These are phyloP conservation scores for Fraxinus quadrangulata DNA, from an alignment of 257 asterid genomes.

Conservation along the genomic window DNA sequence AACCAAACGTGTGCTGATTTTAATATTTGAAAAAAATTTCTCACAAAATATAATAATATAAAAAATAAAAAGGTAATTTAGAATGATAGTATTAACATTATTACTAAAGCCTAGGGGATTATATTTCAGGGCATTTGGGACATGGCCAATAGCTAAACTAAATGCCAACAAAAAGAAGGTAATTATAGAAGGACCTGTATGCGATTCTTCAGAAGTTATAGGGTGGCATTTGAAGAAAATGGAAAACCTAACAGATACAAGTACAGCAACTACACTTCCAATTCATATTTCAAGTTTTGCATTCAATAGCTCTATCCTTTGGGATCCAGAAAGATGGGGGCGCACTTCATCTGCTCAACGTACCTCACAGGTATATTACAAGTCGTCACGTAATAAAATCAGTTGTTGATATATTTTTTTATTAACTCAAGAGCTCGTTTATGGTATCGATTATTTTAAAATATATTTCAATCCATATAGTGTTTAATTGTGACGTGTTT, in stretches of 20 bases:
- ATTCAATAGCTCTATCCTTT: slow-evolving; percentile 84
- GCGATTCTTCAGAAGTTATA: slow-evolving; percentile 67
- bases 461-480: too few species aligned
- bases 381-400: background rate
- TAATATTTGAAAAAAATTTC: too few species aligned
- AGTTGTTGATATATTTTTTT: background rate
- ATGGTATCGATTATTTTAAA: too few species aligned
- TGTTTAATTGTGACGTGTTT: too few species aligned
- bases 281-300: slow-evolving; percentile 84
- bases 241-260: slow-evolving; percentile 47
- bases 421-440: too few species aligned
- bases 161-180: slow-evolving; percentile 61
- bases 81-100: too few species aligned
- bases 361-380: slow-evolving; percentile 59
- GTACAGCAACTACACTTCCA: slow-evolving; percentile 28
- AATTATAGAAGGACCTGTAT: slow-evolving; percentile 71
- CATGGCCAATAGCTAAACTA: slow-evolving; percentile 81
- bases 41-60: too few species aligned
- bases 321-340: slow-evolving; percentile 99
- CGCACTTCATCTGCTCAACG: slow-evolving; percentile 76
- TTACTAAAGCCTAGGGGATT: too few species aligned
- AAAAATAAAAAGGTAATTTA: too few species aligned
- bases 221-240: slow-evolving; percentile 89
- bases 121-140: slow-evolving; percentile 68
- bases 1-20: too few species aligned